Conservation (phyloP, 2,329 filamentous ascomycete species). For the Fonsecaea pugnacius region DNA sequence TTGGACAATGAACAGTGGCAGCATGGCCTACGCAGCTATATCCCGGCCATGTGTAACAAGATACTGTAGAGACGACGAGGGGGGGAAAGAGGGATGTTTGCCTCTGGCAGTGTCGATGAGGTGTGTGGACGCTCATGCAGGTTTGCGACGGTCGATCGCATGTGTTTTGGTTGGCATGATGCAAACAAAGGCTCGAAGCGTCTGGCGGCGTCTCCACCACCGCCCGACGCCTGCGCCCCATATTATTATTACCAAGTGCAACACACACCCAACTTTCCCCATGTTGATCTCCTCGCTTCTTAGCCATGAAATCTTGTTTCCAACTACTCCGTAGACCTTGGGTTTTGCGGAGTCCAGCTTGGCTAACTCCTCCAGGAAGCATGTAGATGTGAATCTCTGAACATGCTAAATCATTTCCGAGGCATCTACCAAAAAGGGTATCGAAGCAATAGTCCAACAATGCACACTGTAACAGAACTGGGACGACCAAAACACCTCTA, state of each 20-base stretch:
- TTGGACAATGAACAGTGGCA: neutral
- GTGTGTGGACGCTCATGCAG: neutral
- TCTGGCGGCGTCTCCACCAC: neutral
- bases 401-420: neutral
- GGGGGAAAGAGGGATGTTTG: neutral
- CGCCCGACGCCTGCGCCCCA: neutral
- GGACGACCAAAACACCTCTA: neutral
- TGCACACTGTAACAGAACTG: neutral
- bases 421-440: conserved; percentile 1
- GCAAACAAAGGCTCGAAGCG: neutral
- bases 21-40: neutral
- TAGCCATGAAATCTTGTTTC: neutral
- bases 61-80: neutral
- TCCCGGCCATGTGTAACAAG: neutral
- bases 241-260: neutral
- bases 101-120: neutral
- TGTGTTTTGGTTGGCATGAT: neutral
- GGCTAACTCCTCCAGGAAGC: too few relatives aligned
- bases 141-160: conserved; percentile 5
- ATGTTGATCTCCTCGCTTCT: neutral
- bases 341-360: too few relatives aligned
- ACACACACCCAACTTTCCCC: neutral
- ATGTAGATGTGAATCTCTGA: neutral
- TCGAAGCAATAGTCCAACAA: neutral
- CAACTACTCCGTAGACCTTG: neutral